A percentile compares a stretch with the other conserved stretches of the same genome.
phyloP scores from a whole-genome alignment of 768 basidiomycete species.

The Butyriboletus loyo region DNA sequence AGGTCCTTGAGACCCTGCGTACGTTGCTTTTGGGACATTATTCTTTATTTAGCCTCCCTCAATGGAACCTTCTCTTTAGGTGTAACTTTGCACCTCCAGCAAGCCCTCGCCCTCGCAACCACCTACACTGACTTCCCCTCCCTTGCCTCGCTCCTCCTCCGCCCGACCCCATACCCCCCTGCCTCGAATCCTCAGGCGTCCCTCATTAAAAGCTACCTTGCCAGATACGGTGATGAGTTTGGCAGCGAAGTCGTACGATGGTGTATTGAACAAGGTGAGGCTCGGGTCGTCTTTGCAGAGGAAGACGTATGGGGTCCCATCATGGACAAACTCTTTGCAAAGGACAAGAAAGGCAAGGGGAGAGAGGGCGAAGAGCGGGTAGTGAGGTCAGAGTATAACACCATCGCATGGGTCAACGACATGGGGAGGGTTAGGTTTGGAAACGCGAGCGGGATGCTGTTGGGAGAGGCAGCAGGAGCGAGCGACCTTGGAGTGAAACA shows the following conservation, averaged over 20 bases:
- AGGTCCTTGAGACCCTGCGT: constrained; percentile 81
- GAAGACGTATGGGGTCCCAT: constrained; percentile 58
- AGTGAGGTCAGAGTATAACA: constrained; percentile 41
- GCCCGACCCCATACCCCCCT: constrained; percentile 58
- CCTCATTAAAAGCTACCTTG: constrained; percentile 69
- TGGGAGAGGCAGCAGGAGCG: constrained; percentile 57
- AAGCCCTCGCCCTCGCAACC: constrained; percentile 83
- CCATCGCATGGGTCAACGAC: constrained; percentile 87
- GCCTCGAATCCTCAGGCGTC: constrained; percentile 59
- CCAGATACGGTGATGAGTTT: constrained; percentile 78
- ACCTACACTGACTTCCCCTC: constrained; percentile 82
- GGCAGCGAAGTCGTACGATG: constrained; percentile 88
- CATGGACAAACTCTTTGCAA: constrained; percentile 67
- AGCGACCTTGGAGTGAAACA: constrained; percentile 68
- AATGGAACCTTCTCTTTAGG: constrained; percentile 41
- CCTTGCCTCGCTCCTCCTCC: constrained; percentile 81
- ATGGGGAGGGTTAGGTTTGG: constrained; percentile 66
- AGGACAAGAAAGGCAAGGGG: constrained; percentile 21
- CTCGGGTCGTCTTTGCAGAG: constrained; percentile 78
- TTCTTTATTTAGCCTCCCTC: neutral
- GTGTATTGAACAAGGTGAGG: constrained; percentile 89
- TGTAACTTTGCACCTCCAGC: constrained; percentile 55
- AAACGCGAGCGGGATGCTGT: constrained; percentile 60
- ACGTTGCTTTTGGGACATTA: constrained; percentile 25
- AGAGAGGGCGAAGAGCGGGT: constrained; percentile 37